Evolutionary conservation across 176 grass and related monocot species (phyloP), one percentile per base, ranked within the genome.

Genomic region (Triticum turgidum): DNA sequence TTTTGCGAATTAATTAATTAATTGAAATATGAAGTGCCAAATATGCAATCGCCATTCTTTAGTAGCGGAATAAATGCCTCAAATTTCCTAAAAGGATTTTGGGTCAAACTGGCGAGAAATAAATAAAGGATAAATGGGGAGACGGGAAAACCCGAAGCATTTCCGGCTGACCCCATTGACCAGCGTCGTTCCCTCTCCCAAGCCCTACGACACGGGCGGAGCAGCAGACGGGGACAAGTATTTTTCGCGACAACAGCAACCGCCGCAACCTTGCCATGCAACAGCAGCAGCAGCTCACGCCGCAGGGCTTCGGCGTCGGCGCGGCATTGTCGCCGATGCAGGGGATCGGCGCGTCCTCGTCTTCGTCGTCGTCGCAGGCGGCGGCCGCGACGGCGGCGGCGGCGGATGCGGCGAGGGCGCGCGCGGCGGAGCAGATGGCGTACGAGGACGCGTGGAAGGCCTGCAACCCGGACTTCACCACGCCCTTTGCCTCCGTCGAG

Each of bases 401-500:
- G 18, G 47, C 51, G 51, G 51, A 54, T 54, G 77, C 24, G 62
- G 67, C 70, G 30, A 82, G 82, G 63, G 79, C 42, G 51, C 75
- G 83, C 22, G 76, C 49, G 33, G 92, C 85, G 80, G 81, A 74
- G 77, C 89, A 91, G 84, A 94, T 94, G 89, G 89, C 89, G 47
- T 44, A 51, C 65, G 81, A 91, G 84, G 92, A 91, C 76, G 92
- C 87, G 22, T 85, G 87, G 76, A 94, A 91, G 84, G 81, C 85
- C 65, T 51, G 73, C 78, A 82, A 91, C 89, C 92, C 89, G 17
- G 87, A 94, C 87, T 61, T 87, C 87, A 79, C 7, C 80, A 90
- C 89, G 51, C 89, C 92, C 35, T 94, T 94, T 84, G 39, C 89
- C 35, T 91, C 92, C 87, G 64, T 91, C 61, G 92, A 94, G 81